phyloP scores from a whole-genome alignment of 495 filamentous ascomycete species.

The Filosporella fistucella region DNA sequence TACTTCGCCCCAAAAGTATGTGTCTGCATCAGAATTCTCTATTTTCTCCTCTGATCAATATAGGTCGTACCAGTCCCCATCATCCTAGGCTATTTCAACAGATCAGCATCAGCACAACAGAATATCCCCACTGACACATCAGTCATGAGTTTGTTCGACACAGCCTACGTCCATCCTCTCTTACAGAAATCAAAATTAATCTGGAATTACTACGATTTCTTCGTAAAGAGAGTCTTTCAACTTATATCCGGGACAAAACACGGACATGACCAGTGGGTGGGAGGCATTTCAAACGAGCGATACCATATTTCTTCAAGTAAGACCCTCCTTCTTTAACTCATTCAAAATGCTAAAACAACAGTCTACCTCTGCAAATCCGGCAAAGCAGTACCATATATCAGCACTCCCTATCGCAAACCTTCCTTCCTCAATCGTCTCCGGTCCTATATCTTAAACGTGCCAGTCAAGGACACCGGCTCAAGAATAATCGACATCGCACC shows the following conservation, averaged over 20 bases:
- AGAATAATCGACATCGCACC: constrained; percentile 33
- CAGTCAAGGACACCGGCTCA: constrained; percentile 20
- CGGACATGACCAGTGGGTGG: constrained; percentile 32
- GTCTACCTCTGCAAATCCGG: constrained; percentile 35
- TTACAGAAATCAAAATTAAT: neutral
- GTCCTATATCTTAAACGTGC: constrained; percentile 25
- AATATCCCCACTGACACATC: constrained; percentile 36
- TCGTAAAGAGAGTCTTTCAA: constrained; percentile 31
- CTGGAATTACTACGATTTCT: constrained; percentile 35
- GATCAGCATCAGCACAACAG: constrained; percentile 21
- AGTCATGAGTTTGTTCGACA: constrained; percentile 40
- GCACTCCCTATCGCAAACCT: constrained; percentile 28
- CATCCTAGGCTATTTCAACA: constrained; percentile 26
- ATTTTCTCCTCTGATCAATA: neutral
- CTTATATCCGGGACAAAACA: constrained; percentile 31
- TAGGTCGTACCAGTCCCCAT: constrained; percentile 28
- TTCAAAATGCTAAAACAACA: neutral
- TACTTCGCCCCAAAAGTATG: constrained; percentile 30
- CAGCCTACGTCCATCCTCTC: constrained; percentile 39
- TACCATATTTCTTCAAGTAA: constrained; percentile 14
- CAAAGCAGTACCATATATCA: constrained; percentile 35
- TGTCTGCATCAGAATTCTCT: neutral
- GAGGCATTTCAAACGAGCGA: neutral
- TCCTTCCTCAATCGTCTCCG: constrained; percentile 24
- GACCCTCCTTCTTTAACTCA: neutral